Base-by-base conservation (phyloP, 495 filamentous ascomycete genomes). In the Penicillium subrubescens region DNA sequence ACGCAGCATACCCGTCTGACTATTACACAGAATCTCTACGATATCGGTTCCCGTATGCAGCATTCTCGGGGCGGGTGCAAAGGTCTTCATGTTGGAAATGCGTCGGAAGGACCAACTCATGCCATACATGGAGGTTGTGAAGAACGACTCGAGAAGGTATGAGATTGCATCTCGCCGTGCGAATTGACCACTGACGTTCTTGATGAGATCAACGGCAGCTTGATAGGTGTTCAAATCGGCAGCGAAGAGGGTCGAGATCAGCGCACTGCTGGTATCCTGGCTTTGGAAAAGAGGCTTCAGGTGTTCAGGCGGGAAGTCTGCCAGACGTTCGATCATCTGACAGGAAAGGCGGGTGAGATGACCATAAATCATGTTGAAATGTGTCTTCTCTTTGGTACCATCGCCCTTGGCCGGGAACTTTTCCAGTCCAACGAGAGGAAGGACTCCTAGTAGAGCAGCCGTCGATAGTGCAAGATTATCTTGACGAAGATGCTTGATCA, bases 21-120 rank as follows among this genome's bases (percentile, higher is more conserved):
- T 86, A 63, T 96, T 91, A 83, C 92, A 95, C 33, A 99, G 87
- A 65, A 89, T 85, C 64, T 91, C 87, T 37, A 98, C 79, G 34
- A 97, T 84, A 66, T 93, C 91, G 29, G 86, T 86, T 60, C 86
- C 87, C 37, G 88, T 89, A 63, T 89, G 90, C 46, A 96, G 76
- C 79, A 93, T 84, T 46, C 86, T 85, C 4, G 86, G 85, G 61
- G 88, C 87, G 39, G 91, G 87, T 1, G 84, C 83, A 73, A 91
- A 93, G 2, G 83, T 84, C 60, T 81, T 83, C 65, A 85, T 82
- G 52, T 78, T 80, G 14, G 77, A 82, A 29, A 91, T 85, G 25
- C 80, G 79, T 29, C 79, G 82, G 64, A 86, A 81, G 2, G 85
- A 86, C 82, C 86, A 88, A 3, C 86, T 86, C 48, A 88, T 75